Base-by-base conservation (phyloP, 495 filamentous ascomycete genomes). In the Diplogelasinospora grovesii region DNA sequence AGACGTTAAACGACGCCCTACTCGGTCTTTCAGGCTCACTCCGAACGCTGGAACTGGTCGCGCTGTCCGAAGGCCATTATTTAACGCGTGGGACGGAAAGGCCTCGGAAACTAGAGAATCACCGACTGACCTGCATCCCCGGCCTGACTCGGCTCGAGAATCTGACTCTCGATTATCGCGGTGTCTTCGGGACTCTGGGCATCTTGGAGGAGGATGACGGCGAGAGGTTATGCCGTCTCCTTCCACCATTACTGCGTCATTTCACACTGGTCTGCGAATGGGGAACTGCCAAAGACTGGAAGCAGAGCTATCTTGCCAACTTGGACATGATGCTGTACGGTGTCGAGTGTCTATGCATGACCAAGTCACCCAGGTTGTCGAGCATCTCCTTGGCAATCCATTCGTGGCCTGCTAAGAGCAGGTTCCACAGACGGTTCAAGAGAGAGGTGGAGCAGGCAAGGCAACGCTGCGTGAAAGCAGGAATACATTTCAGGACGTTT, bases 181-280 rank as follows among this genome's bases (percentile, higher is more conserved):
- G 59, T 22, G 41, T 61, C 4, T 61, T 57, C 30, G 59, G 59
- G 10, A 61, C 59, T 8, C 34, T 61, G 4, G 59, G 59, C 1
- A 57, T 61, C 6, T 35, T 61, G 3, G 59, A 61, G 11, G 46
- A 54, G 11, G 59, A 61, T 30, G 59, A 61, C 32, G 59, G 59
- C 15, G 59, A 61, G 38, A 43, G 59, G 20, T 38, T 61, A 3
- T 57, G 53, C 20, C 53, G 55, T 30, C 39, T 60, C 3, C 42
- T 61, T 1, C 59, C 59, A 8, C 15, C 36, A 3, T 53, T 51
- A 1, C 25, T 61, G 7, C 50, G 51, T 13, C 46, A 59, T 35
- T 61, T 61, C 27, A 57, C 51, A 0, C 31, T 61, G 16, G 51
- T 59, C 1, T 61, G 59, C 33, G 59, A 61, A 25, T 61, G 56